Base-by-base conservation (phyloP, 306 rosid species). In the Vigna angularis region DNA sequence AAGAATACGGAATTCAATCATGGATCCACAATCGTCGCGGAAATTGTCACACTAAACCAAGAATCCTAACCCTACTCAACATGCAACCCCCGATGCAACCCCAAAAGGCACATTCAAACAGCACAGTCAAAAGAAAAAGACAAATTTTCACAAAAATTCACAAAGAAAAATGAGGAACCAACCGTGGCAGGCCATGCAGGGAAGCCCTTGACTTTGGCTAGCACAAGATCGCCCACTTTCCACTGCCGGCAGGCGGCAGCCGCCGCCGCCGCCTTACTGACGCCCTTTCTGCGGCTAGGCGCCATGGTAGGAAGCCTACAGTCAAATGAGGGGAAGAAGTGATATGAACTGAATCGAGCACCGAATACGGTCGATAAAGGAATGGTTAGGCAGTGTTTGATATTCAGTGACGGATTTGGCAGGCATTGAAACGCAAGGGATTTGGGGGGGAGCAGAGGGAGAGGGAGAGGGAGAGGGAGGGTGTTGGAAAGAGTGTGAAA, bases 101-200 rank as follows among this genome's bases (percentile, higher is more conserved):
- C 50, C 72, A 49, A 81, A 30, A 50, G 71, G 7, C 10, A 47
- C 53, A 81, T 22, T 26, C 3, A 80, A 76, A 52, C 59, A 4
- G 44, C 57, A 62, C 40, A 48, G 66, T 32, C 24, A 20, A 36
- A 9, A 50, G 0, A 52, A 78, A 70, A 11, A 8, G 2, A 0
- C 0, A 26, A 62, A 22, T 24, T 51, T 20, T 0, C 17, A 24
- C 12, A 16, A 4, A 4, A 71, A 74, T 53, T 16, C 47, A 28
- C 16, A 26, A 45, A 71, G 44, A 9, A 78, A 15, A 34, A 16
- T 62, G 64, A 17, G 70, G 45, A 9, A 77, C 85, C 34, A 74
- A 92, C 98, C 86, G 90, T 91, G 42, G 98, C 98, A 68, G 98
- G 98, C 98, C 98, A 94, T 74, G 97, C 93, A 84, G 98, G 97